These are phyloP conservation scores for Neurospora sp. DNA, from an alignment of 495 filamentous ascomycete genomes.

Conservation along the genomic window DNA sequence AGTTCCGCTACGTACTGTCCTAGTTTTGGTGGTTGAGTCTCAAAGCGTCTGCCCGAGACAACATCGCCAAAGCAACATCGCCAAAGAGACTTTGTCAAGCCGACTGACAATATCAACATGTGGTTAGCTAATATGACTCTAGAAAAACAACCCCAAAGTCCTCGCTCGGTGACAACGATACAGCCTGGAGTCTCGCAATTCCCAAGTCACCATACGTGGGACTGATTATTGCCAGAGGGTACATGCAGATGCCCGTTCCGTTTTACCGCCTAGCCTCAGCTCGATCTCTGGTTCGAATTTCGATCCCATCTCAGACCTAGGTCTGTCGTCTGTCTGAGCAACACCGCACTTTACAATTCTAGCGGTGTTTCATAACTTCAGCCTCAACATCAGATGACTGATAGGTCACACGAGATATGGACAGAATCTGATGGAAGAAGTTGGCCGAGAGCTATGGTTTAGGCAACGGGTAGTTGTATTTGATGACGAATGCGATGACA, in stretches of 20 bases:
- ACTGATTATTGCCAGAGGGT: background rate
- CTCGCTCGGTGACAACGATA: background rate
- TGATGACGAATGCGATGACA: background rate
- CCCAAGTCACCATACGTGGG: background rate
- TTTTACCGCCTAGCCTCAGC: background rate
- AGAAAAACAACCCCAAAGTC: background rate
- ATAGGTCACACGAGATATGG: background rate
- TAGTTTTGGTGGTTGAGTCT: background rate
- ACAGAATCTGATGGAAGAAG: background rate
- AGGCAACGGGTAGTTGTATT: too few species aligned
- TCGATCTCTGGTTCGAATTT: background rate
- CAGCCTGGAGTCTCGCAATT: background rate
- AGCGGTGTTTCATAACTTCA: background rate
- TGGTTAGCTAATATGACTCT: background rate
- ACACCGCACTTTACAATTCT: background rate
- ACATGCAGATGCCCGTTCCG: background rate
- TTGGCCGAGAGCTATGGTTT: background rate
- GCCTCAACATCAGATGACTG: background rate
- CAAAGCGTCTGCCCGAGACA: background rate
- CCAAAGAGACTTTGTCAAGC: background rate
- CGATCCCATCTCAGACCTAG: background rate
- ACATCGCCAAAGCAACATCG: background rate
- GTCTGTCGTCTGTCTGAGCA: background rate
- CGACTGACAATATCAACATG: background rate
- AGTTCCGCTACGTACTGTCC: background rate